These are phyloP conservation scores for Pichia heedii DNA, from an alignment of 805 yeast species.

Conservation along the genomic window DNA sequence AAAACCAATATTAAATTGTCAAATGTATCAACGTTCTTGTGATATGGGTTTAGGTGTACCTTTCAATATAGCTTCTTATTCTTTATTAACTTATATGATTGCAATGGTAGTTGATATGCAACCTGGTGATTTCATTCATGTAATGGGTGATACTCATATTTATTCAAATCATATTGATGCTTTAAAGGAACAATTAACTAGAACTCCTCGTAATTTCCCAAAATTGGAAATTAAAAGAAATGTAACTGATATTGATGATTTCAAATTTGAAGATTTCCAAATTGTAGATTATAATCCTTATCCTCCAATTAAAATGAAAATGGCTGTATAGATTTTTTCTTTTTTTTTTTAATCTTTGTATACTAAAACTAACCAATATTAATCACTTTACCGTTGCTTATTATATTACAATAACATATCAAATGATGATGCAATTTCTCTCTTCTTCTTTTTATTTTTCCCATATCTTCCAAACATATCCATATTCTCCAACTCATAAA, in stretches of 20 bases:
- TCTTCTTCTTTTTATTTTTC: background rate
- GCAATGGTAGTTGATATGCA: constrained; percentile 94
- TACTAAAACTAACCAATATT: too few species aligned
- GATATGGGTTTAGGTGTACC: constrained; percentile 99
- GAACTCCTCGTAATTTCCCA: constrained; percentile 78
- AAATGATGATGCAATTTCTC: background rate
- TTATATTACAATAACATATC: background rate
- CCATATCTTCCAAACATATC: constrained; percentile 3
- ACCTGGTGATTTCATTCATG: constrained; percentile 91
- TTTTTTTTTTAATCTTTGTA: too few species aligned
- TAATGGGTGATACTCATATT: constrained; percentile 95
- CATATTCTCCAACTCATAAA: constrained; percentile 8
- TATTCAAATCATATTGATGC: constrained; percentile 92
- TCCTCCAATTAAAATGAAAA: constrained; percentile 82
- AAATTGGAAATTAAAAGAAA: constrained; percentile 60
- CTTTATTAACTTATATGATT: constrained; percentile 85
- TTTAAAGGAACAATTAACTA: constrained; percentile 62
- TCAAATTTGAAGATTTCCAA: constrained; percentile 80
- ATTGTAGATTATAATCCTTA: constrained; percentile 75
- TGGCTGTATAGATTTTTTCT: constrained; percentile 80
- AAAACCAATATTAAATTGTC: constrained; percentile 68
- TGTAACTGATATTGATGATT: constrained; percentile 73
- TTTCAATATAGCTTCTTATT: constrained; percentile 94
- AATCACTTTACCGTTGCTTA: background rate
- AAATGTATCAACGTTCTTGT: constrained; percentile 93